Percentiles rank a stretch among this genome's conserved stretches.
These are phyloP conservation scores for Tricholomella constricta DNA, from an alignment of 768 basidiomycete genomes.

Conservation along the genomic window DNA sequence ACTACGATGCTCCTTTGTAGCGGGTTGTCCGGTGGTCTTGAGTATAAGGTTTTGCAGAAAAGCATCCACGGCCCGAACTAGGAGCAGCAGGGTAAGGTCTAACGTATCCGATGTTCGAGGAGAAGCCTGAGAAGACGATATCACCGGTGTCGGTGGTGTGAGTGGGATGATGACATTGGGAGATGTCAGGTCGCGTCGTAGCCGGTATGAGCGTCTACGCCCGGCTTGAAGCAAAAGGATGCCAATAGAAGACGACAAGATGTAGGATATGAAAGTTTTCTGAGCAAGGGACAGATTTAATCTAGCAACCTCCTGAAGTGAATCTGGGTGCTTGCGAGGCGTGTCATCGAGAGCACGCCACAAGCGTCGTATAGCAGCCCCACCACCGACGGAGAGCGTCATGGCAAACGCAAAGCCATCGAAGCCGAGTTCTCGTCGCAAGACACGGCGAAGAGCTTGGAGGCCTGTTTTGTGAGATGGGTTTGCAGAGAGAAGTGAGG, in stretches of 20 bases:
- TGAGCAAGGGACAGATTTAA: constrained; percentile 40
- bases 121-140: constrained; percentile 8
- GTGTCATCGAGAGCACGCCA: constrained; percentile 31
- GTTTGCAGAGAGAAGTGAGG: constrained; percentile 30
- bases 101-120: constrained; percentile 54
- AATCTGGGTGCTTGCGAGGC: neutral
- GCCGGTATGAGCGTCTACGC: constrained; percentile 33
- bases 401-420: constrained; percentile 74
- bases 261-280: constrained; percentile 60
- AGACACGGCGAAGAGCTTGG: constrained; percentile 35
- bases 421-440: constrained; percentile 57
- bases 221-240: constrained; percentile 59
- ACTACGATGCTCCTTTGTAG: neutral
- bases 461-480: constrained; percentile 22
- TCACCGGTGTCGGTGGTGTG: constrained; percentile 6
- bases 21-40: constrained; percentile 18
- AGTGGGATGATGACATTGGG: constrained; percentile 1
- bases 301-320: constrained; percentile 5
- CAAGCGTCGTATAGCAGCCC: constrained; percentile 50
- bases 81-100: constrained; percentile 66
- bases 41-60: constrained; percentile 54
- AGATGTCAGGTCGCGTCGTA: constrained; percentile 15
- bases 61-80: constrained; percentile 72
- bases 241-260: constrained; percentile 57
- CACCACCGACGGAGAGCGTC: constrained; percentile 65